phyloP scores from a whole-genome alignment of 208 protist species.

The Hexamita inflata region DNA sequence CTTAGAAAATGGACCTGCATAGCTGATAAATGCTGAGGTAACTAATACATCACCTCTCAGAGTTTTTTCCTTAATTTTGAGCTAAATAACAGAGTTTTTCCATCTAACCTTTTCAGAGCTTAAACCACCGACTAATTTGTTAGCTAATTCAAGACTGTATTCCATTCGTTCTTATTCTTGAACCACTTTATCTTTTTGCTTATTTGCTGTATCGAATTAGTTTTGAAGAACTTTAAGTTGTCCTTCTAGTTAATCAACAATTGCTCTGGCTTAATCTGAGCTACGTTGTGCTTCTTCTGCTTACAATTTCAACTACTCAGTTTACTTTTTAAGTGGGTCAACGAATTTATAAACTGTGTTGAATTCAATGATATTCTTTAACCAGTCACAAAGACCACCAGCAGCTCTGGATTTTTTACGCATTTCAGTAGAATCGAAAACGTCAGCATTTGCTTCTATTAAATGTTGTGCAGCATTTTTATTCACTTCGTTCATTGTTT shows the following conservation, averaged over 20 bases:
- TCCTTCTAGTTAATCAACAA: too few relatives aligned
- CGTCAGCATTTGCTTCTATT: too few relatives aligned
- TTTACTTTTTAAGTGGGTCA: slow-evolving; percentile 57
- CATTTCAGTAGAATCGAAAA: too few relatives aligned
- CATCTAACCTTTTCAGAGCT: slow-evolving; percentile 84
- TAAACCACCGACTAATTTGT: slow-evolving; percentile 77
- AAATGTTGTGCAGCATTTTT: slow-evolving; percentile 6
- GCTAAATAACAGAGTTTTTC: slow-evolving; percentile 68
- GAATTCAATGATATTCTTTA: slow-evolving; percentile 76
- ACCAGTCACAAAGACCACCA: slow-evolving; percentile 84
- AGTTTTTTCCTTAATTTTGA: slow-evolving; percentile 63
- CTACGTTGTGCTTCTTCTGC: slow-evolving; percentile 61
- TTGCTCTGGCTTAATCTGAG: too few relatives aligned
- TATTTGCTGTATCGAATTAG: slow-evolving; percentile 24
- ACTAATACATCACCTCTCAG: slow-evolving; percentile 87
- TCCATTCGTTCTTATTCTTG: slow-evolving; percentile 35
- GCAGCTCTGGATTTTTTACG: slow-evolving; percentile 74
- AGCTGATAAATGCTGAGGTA: slow-evolving; percentile 81
- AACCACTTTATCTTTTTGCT: slow-evolving; percentile 36
- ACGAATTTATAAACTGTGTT: slow-evolving; percentile 83
- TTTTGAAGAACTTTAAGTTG: too few relatives aligned
- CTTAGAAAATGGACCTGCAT: slow-evolving; percentile 86
- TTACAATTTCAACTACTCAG: slow-evolving; percentile 69
- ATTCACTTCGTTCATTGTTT: slow-evolving; percentile 69
- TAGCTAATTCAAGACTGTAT: slow-evolving; percentile 50